Evolutionary conservation across 2,329 filamentous ascomycete species (phyloP).

Genomic region (Trichoderma asperellum): DNA sequence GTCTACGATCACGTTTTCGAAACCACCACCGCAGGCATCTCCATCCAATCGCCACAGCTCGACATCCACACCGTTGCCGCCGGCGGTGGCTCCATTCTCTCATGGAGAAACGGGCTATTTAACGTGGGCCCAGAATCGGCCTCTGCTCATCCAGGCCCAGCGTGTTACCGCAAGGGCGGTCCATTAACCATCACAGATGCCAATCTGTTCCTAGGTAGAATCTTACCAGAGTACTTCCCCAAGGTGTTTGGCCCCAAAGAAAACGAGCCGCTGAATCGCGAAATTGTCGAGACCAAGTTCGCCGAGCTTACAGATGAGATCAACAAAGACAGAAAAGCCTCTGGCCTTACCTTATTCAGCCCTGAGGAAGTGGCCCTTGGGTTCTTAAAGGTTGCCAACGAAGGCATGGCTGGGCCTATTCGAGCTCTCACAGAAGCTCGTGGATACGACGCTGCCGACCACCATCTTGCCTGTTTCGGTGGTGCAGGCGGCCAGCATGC

Average conservation of each 20-base stretch:
- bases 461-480: constrained; percentile 45
- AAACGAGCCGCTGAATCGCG: constrained; percentile 44
- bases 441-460: constrained; percentile 42
- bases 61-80: constrained; percentile 83
- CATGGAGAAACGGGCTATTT: constrained; percentile 73
- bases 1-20: constrained; percentile 61
- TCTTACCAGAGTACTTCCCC: constrained; percentile 66
- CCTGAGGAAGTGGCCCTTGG: constrained; percentile 44
- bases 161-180: constrained; percentile 73
- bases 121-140: constrained; percentile 74
- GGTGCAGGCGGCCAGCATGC: constrained; percentile 51
- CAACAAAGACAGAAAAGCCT: constrained; percentile 43
- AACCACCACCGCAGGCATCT: constrained; percentile 76
- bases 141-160: constrained; percentile 70
- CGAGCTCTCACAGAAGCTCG: constrained; percentile 44
- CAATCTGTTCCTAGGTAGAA: constrained; percentile 68
- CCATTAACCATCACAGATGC: constrained; percentile 74
- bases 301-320: constrained; percentile 47
- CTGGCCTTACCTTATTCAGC: constrained; percentile 36
- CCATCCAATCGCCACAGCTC: constrained; percentile 77
- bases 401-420: constrained; percentile 44
- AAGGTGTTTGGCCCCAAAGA: constrained; percentile 54
- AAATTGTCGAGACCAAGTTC: constrained; percentile 47
- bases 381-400: constrained; percentile 45
- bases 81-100: constrained; percentile 71